Conservation (phyloP, 192 early-diverging fungal genomes). For the Pilaira anomala region DNA sequence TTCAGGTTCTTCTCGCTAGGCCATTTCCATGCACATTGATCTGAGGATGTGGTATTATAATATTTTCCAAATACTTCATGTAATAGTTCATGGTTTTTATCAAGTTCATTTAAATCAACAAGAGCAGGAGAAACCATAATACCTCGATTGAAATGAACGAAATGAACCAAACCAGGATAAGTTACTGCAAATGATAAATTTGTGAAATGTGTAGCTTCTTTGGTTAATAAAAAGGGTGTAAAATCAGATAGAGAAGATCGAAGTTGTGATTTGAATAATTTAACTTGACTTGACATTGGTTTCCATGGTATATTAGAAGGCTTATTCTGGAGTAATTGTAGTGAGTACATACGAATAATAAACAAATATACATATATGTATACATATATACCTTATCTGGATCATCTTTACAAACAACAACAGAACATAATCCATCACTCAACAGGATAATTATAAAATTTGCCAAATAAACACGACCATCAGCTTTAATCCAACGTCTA, state of each 20-base stretch:
- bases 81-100: conserved; percentile 18
- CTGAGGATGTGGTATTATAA: background rate
- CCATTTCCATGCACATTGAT: conserved; percentile 6
- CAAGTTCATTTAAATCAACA: conserved; percentile 28
- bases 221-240: conserved; percentile 23
- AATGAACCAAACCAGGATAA: conserved; percentile 34
- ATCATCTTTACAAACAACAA: conserved; percentile 20
- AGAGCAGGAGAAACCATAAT: conserved; percentile 21
- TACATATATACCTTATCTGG: conserved; percentile 10
- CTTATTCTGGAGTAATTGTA: background rate
- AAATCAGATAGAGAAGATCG: conserved; percentile 18
- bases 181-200: conserved; percentile 25
- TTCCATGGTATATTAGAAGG: conserved; percentile 10
- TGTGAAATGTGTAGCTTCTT: conserved; percentile 34
- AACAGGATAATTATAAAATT: conserved; percentile 1
- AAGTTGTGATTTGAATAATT: conserved; percentile 15
- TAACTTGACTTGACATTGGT: conserved; percentile 4
- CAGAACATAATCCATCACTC: conserved; percentile 7
- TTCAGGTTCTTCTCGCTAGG: conserved; percentile 5
- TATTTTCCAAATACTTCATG: conserved; percentile 15
- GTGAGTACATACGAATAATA: background rate
- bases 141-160: conserved; percentile 28
- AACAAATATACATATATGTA: background rate
- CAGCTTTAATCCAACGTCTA: conserved; percentile 18
- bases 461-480: conserved; percentile 4